A percentile compares a stretch with the other conserved stretches of the same genome.
These are phyloP conservation scores for Saprolegnia diclina DNA, from an alignment of 352 stramenopile species.

Conservation along the genomic window DNA sequence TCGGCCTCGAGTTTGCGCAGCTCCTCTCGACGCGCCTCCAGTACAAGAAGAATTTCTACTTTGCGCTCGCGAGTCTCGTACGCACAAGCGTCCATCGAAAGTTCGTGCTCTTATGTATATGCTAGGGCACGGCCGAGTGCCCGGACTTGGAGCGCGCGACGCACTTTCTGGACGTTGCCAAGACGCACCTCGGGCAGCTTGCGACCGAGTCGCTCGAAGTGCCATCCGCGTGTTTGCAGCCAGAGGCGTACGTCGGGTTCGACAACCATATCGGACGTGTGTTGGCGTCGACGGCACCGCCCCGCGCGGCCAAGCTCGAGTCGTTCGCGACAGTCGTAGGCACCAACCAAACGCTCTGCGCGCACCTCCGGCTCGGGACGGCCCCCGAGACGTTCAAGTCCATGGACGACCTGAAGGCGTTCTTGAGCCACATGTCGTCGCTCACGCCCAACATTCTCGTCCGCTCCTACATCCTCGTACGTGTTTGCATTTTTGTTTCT, in stretches of 20 bases:
- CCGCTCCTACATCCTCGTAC: slow-evolving; percentile 75
- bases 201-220: slow-evolving; percentile 58
- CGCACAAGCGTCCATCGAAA: no score
- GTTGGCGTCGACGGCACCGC: slow-evolving; percentile 58
- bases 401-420: slow-evolving; percentile 79
- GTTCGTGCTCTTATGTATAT: neutral
- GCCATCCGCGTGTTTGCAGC: slow-evolving; percentile 53
- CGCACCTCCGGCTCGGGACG: slow-evolving; percentile 49
- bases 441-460: slow-evolving; percentile 64
- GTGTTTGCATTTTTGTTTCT: slow-evolving; percentile 25
- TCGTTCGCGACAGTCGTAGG: slow-evolving; percentile 44
- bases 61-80: slow-evolving; percentile 3
- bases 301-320: slow-evolving; percentile 62
- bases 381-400: slow-evolving; percentile 45
- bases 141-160: slow-evolving; percentile 21
- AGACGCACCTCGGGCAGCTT: slow-evolving; percentile 33
- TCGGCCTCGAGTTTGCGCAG: slow-evolving; percentile 11
- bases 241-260: slow-evolving; percentile 61
- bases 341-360: slow-evolving; percentile 48
- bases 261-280: slow-evolving; percentile 68
- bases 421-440: slow-evolving; percentile 65
- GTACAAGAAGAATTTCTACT: slow-evolving; percentile 13
- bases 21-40: slow-evolving; percentile 7
- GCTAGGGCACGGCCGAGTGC: slow-evolving; percentile 19
- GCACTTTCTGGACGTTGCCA: neutral